These are phyloP conservation scores for Cotoneaster glaucophyllus DNA, from an alignment of 306 rosid genomes.

Conservation along the genomic window DNA sequence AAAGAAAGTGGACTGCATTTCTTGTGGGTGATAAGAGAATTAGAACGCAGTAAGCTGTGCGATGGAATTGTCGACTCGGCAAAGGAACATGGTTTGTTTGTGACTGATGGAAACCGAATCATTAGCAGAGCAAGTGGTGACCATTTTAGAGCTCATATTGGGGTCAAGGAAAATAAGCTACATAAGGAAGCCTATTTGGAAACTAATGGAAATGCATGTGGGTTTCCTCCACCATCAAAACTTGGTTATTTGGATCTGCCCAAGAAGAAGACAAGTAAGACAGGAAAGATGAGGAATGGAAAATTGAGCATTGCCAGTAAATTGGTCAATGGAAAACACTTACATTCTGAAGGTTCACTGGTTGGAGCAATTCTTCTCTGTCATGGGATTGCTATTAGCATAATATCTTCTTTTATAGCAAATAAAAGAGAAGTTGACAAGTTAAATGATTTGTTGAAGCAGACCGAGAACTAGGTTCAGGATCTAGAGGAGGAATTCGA, in stretches of 20 bases:
- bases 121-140: too few species aligned
- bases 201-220: too few species aligned
- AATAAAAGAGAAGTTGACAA: conserved; percentile 13
- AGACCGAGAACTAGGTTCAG: conserved; percentile 66
- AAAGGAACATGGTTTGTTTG: too few species aligned
- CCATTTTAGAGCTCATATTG: too few species aligned
- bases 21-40: conserved; percentile 11
- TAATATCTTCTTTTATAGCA: conserved; percentile 37
- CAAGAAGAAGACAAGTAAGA: conserved; percentile 26
- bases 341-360: conserved; percentile 26
- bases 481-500: conserved; percentile 94
- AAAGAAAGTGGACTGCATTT: conserved; percentile 24
- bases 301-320: conserved; percentile 29
- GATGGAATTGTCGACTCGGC: too few species aligned
- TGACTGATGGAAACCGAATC: too few species aligned
- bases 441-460: conserved; percentile 44
- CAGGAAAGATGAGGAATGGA: conserved; percentile 24
- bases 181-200: too few species aligned
- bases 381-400: conserved; percentile 73
- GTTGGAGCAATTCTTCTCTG: conserved; percentile 50
- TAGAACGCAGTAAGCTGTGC: too few species aligned
- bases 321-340: conserved; percentile 22
- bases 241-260: conserved; percentile 21
- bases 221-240: conserved; percentile 21
- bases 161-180: too few species aligned